Evolutionary conservation across 768 basidiomycete genomes (phyloP).

Genomic region (Phlebiopsis gigantea): DNA sequence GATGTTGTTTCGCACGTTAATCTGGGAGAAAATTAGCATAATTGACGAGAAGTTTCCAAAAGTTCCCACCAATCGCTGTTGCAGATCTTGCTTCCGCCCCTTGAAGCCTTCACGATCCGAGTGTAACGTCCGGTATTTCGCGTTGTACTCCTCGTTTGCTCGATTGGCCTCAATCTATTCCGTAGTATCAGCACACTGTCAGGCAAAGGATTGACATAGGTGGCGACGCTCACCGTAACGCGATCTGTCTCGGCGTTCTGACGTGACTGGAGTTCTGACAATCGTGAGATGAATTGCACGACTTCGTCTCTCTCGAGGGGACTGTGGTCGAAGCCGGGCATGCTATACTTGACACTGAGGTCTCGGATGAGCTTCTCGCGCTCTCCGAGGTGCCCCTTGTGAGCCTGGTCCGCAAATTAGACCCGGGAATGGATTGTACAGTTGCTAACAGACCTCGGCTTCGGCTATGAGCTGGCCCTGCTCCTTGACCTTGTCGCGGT

Average conservation of each 20-base stretch:
- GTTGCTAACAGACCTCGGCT: conserved; percentile 48
- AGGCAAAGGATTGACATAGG: neutral
- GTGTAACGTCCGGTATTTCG: conserved; percentile 50
- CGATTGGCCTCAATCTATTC: conserved; percentile 46
- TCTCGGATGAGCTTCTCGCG: conserved; percentile 73
- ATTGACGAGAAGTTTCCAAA: neutral
- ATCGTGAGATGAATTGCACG: conserved; percentile 61
- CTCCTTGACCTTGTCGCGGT: conserved; percentile 50
- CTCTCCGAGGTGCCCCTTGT: conserved; percentile 60
- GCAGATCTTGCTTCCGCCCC: conserved; percentile 44
- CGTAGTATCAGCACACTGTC: neutral
- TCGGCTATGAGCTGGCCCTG: conserved; percentile 71
- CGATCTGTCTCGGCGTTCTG: conserved; percentile 62
- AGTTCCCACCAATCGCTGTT: conserved; percentile 51
- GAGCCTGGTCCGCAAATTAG: conserved; percentile 43
- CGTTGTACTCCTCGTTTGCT: conserved; percentile 63
- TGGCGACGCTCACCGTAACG: conserved; percentile 48
- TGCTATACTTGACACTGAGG: conserved; percentile 58
- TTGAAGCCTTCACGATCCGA: conserved; percentile 50
- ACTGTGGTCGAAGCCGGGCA: conserved; percentile 69
- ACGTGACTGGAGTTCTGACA: conserved; percentile 57
- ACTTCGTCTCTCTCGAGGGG: conserved; percentile 70
- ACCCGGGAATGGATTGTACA: neutral
- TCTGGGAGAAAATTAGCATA: conserved; percentile 13
- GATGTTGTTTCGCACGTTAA: conserved; percentile 40